Evolutionary conservation across 768 basidiomycete genomes (phyloP).

Genomic region (Sarcomyxa edulis): DNA sequence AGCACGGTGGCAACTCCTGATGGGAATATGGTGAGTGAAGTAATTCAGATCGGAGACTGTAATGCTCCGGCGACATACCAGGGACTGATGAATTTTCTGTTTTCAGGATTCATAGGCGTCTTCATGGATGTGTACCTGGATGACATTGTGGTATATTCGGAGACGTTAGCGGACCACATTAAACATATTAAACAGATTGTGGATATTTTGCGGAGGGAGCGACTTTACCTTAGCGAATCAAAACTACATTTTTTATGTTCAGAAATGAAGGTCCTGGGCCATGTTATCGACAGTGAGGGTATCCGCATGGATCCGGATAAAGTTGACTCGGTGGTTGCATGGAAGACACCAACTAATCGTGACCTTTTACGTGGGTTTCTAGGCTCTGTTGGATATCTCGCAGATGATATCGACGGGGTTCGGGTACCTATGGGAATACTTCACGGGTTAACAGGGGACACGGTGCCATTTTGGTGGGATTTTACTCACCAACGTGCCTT

Average conservation of each 20-base stretch:
- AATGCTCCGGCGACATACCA: slow-evolving; percentile 32
- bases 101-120: slow-evolving; percentile 20
- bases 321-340: slow-evolving; percentile 20
- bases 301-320: slow-evolving; percentile 29
- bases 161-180: slow-evolving; percentile 27
- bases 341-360: slow-evolving; percentile 18
- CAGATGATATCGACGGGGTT: slow-evolving; percentile 14
- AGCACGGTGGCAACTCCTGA: slow-evolving; percentile 21
- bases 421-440: slow-evolving; percentile 22
- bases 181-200: slow-evolving; percentile 21
- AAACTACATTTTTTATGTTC: slow-evolving; percentile 18
- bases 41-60: slow-evolving; percentile 24
- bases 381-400: slow-evolving; percentile 25
- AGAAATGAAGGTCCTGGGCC: slow-evolving; percentile 14
- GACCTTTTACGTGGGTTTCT: slow-evolving; percentile 23
- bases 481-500: slow-evolving; percentile 15
- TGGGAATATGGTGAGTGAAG: slow-evolving; percentile 24
- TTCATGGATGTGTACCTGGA: slow-evolving; percentile 27
- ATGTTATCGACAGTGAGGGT: slow-evolving; percentile 15
- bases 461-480: slow-evolving; percentile 8
- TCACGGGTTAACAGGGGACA: slow-evolving; percentile 8
- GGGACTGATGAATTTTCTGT: slow-evolving; percentile 26
- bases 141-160: slow-evolving; percentile 31
- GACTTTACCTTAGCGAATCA: slow-evolving; percentile 22
- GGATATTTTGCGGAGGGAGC: slow-evolving; percentile 15